Percentiles rank a stretch among this genome's conserved stretches.
These are phyloP conservation scores for Opeltia flavorubescens DNA, from an alignment of 495 filamentous ascomycete species.

Conservation along the genomic window DNA sequence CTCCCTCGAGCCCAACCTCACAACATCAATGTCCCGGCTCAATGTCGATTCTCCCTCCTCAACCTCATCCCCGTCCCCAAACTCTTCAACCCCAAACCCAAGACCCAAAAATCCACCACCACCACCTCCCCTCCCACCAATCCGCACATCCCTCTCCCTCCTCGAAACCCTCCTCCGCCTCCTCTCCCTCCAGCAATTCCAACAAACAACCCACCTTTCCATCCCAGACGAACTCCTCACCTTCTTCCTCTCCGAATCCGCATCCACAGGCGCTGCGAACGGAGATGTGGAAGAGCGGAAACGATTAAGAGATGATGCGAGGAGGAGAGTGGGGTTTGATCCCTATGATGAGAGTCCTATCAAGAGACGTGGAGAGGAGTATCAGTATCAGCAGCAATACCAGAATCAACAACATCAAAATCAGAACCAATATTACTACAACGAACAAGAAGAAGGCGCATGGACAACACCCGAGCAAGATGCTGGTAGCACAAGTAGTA, in stretches of 20 bases:
- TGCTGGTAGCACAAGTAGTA: too few species aligned
- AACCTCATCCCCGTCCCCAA: conserved; percentile 18
- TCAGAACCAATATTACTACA: conserved; percentile 2
- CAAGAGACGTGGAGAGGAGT: conserved; percentile 48
- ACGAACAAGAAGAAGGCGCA: too few species aligned
- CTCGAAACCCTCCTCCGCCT: conserved; percentile 90
- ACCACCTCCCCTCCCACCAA: conserved; percentile 24
- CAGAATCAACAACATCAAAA: not conserved
- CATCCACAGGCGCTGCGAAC: conserved; percentile 56
- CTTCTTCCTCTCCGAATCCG: conserved; percentile 83
- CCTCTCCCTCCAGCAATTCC: conserved; percentile 88
- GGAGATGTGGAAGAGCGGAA: conserved; percentile 56
- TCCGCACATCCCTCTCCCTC: conserved; percentile 78
- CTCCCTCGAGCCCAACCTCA: conserved; percentile 26
- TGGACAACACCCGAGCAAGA: not conserved
- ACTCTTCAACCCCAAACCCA: conserved; percentile 24
- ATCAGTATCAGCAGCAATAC: conserved; percentile 27
- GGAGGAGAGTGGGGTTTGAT: conserved; percentile 76
- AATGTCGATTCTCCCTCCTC: conserved; percentile 6
- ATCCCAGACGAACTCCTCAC: conserved; percentile 91
- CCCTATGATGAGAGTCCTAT: conserved; percentile 62
- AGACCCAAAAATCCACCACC: conserved; percentile 24
- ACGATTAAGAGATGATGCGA: conserved; percentile 55
- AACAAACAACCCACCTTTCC: conserved; percentile 81
- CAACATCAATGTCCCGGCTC: conserved; percentile 27